Conservation (phyloP, 2,329 filamentous ascomycete genomes). For the Diaporthe sp. region DNA sequence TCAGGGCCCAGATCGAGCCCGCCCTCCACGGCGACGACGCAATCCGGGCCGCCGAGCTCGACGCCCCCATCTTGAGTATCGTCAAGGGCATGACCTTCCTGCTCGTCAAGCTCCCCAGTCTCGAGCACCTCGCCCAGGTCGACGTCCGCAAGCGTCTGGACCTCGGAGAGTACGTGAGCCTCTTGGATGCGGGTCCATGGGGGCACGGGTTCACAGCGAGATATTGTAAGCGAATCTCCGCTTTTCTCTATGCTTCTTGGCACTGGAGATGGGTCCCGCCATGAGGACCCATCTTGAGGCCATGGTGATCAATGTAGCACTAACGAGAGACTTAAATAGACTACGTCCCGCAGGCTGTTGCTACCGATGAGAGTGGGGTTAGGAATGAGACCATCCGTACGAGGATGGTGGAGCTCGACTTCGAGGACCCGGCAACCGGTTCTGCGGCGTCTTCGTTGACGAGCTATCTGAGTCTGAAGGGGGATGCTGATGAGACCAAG, state of each 20-base stretch:
- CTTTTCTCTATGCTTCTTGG: background rate
- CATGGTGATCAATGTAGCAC: background rate
- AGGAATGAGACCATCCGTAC: constrained; percentile 57
- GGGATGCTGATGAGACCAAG: constrained; percentile 51
- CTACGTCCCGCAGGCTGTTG: constrained; percentile 62
- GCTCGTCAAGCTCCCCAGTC: constrained; percentile 72
- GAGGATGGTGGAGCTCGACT: constrained; percentile 68
- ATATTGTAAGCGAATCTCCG: constrained; percentile 53
- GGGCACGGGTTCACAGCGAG: constrained; percentile 64
- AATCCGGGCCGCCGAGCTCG: constrained; percentile 55
- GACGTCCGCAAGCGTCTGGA: constrained; percentile 50
- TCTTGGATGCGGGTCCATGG: constrained; percentile 70
- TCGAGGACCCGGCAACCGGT: constrained; percentile 75
- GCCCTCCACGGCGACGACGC: constrained; percentile 49
- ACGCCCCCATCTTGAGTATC: constrained; percentile 70
- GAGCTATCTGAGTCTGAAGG: constrained; percentile 65
- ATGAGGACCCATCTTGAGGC: background rate
- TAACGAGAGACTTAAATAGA: constrained; percentile 53
- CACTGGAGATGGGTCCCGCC: background rate
- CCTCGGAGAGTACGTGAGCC: constrained; percentile 44
- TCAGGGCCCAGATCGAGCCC: constrained; percentile 46
- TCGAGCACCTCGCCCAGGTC: constrained; percentile 69
- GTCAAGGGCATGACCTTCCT: constrained; percentile 82
- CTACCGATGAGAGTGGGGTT: constrained; percentile 44
- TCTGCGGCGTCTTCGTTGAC: constrained; percentile 72